Evolutionary conservation across 2,329 filamentous ascomycete species (phyloP).

Genomic region (Myriosclerotinia duriaeana): DNA sequence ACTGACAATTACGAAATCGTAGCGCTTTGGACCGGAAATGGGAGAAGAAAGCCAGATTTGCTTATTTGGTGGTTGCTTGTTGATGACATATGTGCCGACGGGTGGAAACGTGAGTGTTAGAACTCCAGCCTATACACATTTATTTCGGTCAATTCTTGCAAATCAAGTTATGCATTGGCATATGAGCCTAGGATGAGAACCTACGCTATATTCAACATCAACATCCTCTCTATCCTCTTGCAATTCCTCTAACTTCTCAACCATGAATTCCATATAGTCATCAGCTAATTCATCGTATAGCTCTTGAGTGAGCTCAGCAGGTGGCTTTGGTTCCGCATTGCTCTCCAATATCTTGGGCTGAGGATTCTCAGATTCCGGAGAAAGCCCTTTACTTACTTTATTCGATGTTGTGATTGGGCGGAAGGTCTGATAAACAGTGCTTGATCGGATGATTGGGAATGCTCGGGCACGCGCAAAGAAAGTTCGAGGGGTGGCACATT

Average conservation of each 20-base stretch:
- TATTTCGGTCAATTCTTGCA: neutral
- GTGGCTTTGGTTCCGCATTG: slow-evolving; percentile 47
- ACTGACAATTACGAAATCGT: slow-evolving; percentile 77
- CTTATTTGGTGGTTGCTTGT: slow-evolving; percentile 98
- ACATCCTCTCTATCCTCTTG: slow-evolving; percentile 73
- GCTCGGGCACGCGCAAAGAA: neutral
- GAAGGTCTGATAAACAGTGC: slow-evolving; percentile 10
- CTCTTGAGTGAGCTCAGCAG: slow-evolving; percentile 64
- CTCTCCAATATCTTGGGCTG: slow-evolving; percentile 46
- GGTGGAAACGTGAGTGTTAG: slow-evolving; percentile 70
- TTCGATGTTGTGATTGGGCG: slow-evolving; percentile 43
- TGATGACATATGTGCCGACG: slow-evolving; percentile 85
- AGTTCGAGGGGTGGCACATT: slow-evolving; percentile 6
- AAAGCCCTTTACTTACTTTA: slow-evolving; percentile 51
- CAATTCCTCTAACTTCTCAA: slow-evolving; percentile 65
- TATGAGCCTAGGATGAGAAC: slow-evolving; percentile 41
- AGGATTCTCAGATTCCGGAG: slow-evolving; percentile 59
- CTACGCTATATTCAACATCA: slow-evolving; percentile 86
- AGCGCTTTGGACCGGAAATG: slow-evolving; percentile 87
- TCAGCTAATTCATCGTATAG: slow-evolving; percentile 80
- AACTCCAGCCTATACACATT: slow-evolving; percentile 68
- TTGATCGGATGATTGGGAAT: neutral
- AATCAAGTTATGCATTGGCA: neutral
- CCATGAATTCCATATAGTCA: slow-evolving; percentile 62
- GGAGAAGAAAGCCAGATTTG: slow-evolving; percentile 97